Evolutionary conservation across 2,329 filamentous ascomycete species (phyloP).

Genomic region (Hypoxylon sp.): DNA sequence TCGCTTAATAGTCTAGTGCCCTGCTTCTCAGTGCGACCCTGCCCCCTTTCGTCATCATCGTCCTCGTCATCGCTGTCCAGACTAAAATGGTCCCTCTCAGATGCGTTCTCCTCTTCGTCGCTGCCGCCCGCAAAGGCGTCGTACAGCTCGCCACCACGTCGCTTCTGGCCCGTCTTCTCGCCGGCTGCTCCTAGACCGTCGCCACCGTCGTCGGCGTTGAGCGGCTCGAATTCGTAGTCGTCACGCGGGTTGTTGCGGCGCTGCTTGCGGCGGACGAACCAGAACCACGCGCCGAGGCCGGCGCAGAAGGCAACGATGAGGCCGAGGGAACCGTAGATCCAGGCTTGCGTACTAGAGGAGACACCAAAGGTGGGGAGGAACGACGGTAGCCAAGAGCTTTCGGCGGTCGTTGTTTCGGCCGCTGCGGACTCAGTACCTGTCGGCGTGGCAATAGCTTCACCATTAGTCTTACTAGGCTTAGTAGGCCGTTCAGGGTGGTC

Average conservation of each 20-base stretch:
- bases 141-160: conserved; percentile 89
- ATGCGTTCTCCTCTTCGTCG: conserved; percentile 76
- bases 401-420: conserved; percentile 57
- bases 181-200: conserved; percentile 62
- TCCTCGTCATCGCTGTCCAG: conserved; percentile 58
- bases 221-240: conserved; percentile 93
- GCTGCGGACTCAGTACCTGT: conserved; percentile 54
- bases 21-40: conserved; percentile 32
- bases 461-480: conserved; percentile 58
- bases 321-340: conserved; percentile 91
- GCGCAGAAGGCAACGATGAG: conserved; percentile 88
- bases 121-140: conserved; percentile 95
- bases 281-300: conserved; percentile 86
- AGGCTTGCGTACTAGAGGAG: conserved; percentile 87
- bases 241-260: conserved; percentile 81
- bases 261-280: conserved; percentile 81
- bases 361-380: conserved; percentile 93
- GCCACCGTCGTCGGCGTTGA: conserved; percentile 84
- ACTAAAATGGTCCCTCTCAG: conserved; percentile 52
- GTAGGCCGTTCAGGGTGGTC: conserved; percentile 76
- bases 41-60: conserved; percentile 59
- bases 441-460: conserved; percentile 50
- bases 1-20: conserved; percentile 41
- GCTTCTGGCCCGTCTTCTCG: conserved; percentile 63
- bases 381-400: conserved; percentile 81